Evolutionary conservation across 2,329 filamentous ascomycete species (phyloP), one percentile per base, ranked within the genome.

Genomic region (Phaeophleospora eucalypticola): DNA sequence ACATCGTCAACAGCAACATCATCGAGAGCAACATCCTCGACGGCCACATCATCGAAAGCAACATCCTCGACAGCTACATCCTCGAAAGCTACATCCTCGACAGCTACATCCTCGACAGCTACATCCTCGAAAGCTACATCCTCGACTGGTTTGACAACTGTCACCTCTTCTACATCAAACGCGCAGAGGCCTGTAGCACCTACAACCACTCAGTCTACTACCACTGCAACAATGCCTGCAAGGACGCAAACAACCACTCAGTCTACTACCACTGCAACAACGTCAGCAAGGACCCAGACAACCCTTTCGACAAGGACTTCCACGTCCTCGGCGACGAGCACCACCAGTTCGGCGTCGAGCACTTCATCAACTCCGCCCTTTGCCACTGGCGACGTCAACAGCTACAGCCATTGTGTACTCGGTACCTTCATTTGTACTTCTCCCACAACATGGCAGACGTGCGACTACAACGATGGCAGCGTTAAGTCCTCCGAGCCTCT

Each of bases 401-500:
- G 47, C 20, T 67, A 65, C 46, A 59, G 67, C 1, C 66, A 67
- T 27, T 71, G 68, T 52, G 58, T 62, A 1, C 68, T 67, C 1
- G 67, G 65, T 16, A 63, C 65, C n/a, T 68, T 68, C 59, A 61
- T 71, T 50, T 71, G 69, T 65, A 63, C 61, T 20, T 63, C 58
- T 3, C 20, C 44, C 15, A 62, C 51, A 2, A 54, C 60, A 16
- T 71, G 64, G 57, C 59, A 63, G 35, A 71, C 66, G 7, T 71
- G 68, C 58, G 58, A 62, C 49, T 63, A 60, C 52, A 58, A 57
- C 36, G 53, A 58, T 41, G 57, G 51, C 35, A 49, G 51, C 33
- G 50, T 51, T 32, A 37, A 41, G 10, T 42, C 54, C 4, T 37
- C 52, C 6, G 37, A 43, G 14, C 43, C 43, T 9, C 68, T 61